Base-by-base conservation (phyloP, 331 rosid species). In the Quercus lobata region DNA sequence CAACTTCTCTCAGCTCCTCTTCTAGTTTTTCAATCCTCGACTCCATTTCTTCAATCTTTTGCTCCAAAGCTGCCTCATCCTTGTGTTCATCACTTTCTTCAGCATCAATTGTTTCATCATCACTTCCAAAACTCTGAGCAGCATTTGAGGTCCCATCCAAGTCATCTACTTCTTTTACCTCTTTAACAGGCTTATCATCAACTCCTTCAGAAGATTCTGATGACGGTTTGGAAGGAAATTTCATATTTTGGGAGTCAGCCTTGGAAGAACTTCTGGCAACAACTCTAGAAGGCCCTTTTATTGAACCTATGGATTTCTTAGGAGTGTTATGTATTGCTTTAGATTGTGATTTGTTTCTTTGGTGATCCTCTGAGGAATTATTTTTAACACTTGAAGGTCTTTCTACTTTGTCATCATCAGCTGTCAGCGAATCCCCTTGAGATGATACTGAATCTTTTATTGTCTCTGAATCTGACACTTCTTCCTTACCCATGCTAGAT, bases 1-100 rank as follows among this genome's bases (percentile, higher is more conserved):
- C 99, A 88, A 95, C 98, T 89, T 91, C 98, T 83, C 99, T 93
- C 69, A 95, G 87, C 83, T 95, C 99, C 80, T 90, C 99, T 87
- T 95, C 96, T 15, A 95, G 98, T 83, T 88, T 93, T 77, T 90
- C 96, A 78, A 95, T 88, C 85, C 85, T 79, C 30, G 29, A 76
- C 86, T 91, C 92, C 99, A 95, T 93, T 90, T 90, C 94, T 78
- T 84, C 90, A 75, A 88, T 58, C 84, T 86, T 92, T 70, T 37
- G 83, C 81, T 85, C 86, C 81, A 73, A 55, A 72, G 73, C 84
- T 61, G 80, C 74, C 66, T 49, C 84, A 7, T 83, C 73, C 69
- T 83, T 89, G 35, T 72, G 82, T 72, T 89, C 96, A 65, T 79
- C 84, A 78, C 79, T 85, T 74, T 83, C 90, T 80, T 87, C 90